A percentile compares a stretch with the other conserved stretches of the same genome.
Evolutionary conservation across 495 filamentous ascomycete genomes (phyloP).

Genomic region (Daldinia decipiens): DNA sequence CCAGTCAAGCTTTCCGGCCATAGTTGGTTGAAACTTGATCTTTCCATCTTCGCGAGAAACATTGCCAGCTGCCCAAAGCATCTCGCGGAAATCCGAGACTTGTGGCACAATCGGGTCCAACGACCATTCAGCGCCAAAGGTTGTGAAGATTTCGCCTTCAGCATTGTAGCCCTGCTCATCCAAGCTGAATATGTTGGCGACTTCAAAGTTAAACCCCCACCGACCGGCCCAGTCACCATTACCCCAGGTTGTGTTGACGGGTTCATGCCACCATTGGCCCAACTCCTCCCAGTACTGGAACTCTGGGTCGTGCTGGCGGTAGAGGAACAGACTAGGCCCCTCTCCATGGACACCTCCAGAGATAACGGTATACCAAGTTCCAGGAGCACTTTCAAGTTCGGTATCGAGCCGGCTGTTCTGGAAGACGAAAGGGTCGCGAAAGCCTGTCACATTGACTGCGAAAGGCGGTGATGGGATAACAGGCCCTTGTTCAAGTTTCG

Average conservation of each 20-base stretch:
- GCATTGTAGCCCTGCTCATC: conserved; percentile 37
- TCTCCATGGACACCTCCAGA: conserved; percentile 45
- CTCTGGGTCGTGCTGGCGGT: conserved; percentile 44
- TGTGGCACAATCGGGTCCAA: conserved; percentile 38
- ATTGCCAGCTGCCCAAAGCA: conserved; percentile 41
- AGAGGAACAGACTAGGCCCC: conserved; percentile 48
- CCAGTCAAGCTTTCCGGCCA: conserved; percentile 43
- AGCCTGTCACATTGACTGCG: conserved; percentile 44
- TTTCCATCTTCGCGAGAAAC: conserved; percentile 22
- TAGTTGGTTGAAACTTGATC: conserved; percentile 34
- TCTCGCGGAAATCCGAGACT: conserved; percentile 40
- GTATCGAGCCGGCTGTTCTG: conserved; percentile 42
- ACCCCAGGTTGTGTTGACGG: conserved; percentile 42
- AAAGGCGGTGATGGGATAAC: conserved; percentile 45
- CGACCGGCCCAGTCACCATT: conserved; percentile 40
- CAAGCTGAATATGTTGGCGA: conserved; percentile 34
- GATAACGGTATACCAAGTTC: conserved; percentile 48
- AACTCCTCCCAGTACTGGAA: conserved; percentile 49
- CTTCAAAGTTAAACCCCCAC: conserved; percentile 43
- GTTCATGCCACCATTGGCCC: conserved; percentile 45
- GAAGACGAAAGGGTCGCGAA: conserved; percentile 50
- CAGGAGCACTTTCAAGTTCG: conserved; percentile 32
- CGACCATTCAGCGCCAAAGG: conserved; percentile 41
- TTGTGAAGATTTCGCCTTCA: conserved; percentile 41
- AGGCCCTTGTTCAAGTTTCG: conserved; percentile 48